phyloP scores from a whole-genome alignment of 306 rosid species.

The Ochetophila trinervis region DNA sequence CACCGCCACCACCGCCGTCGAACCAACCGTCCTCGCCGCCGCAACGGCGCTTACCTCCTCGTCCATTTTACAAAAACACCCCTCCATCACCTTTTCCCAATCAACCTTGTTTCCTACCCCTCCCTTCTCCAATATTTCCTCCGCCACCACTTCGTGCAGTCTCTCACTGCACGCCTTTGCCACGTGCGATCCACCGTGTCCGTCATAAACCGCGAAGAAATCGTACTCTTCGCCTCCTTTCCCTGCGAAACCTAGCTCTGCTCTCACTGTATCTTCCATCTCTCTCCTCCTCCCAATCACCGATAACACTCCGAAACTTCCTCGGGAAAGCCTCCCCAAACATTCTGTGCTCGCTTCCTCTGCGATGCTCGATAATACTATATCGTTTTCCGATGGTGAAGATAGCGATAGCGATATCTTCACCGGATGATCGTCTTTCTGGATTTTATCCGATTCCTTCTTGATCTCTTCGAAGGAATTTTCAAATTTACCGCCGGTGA shows the following conservation, averaged over 20 bases:
- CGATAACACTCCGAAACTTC: conserved; percentile 53
- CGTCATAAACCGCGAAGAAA: conserved; percentile 78
- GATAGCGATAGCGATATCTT: conserved; percentile 39
- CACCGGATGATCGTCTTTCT: conserved; percentile 17
- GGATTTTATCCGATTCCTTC: neutral
- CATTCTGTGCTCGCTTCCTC: neutral
- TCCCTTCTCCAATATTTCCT: conserved; percentile 30
- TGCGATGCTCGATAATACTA: conserved; percentile 1
- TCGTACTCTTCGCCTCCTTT: conserved; percentile 33
- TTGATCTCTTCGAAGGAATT: neutral
- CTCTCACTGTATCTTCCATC: conserved; percentile 85
- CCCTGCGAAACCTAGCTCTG: conserved; percentile 45
- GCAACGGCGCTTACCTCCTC: conserved; percentile 47
- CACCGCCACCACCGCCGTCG: conserved; percentile 65
- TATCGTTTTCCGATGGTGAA: conserved; percentile 9
- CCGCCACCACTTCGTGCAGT: conserved; percentile 56
- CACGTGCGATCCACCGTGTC: conserved; percentile 78
- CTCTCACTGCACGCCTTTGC: conserved; percentile 62
- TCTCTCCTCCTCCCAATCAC: conserved; percentile 72
- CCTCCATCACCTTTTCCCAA: conserved; percentile 77
- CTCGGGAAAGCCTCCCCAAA: neutral
- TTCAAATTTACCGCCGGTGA: neutral
- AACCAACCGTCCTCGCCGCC: conserved; percentile 53
- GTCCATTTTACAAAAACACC: conserved; percentile 72
- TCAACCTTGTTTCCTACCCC: conserved; percentile 18